Evolutionary conservation across 768 basidiomycete species (phyloP), one percentile per base, ranked within the genome.

Genomic region (Boletus patriciae): DNA sequence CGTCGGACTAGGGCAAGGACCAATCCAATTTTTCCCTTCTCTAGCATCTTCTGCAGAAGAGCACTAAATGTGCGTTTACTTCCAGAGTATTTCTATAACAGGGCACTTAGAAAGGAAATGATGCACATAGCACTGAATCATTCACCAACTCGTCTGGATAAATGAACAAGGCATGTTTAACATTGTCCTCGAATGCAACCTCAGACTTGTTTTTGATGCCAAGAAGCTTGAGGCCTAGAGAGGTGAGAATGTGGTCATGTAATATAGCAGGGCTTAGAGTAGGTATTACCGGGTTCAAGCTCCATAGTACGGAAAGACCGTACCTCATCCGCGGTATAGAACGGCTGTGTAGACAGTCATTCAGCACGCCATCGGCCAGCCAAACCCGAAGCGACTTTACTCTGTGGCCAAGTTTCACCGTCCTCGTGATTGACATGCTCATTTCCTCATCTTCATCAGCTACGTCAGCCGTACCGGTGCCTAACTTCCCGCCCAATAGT

Each of bases 21-120:
- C n/a, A 97, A 70, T 0, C 83, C 97, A 52, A 98, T 84, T 69
- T 87, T 90, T 49, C 87, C 76, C 70, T 93, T 92, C 65, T 86
- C 83, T 29, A 88, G 55, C 83, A 94, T 89, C 3, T 90, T 85
- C 61, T 87, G 85, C 34, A 98, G 78, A 4, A 99, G 78, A 0
- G 97, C 92, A 15, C 81, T 85, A 71, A 98, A 98, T 0, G 95
- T 92, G 40, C 96, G 83, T 61, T 89, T 97, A 72, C 92, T 95
- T 9, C 97, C 97, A 10, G 91, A 83, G 73, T 88, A 96, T 29
- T 82, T 70, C 87, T 91, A 37, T 18, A 37, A n/a, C 23, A 18
- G 33, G 4, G 9, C 7, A 10, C 19, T 43, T 18, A 50, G 47
- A 34, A n/a, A 36, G 6, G 11, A n/a, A 5, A 44, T 15, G 10